Evolutionary conservation across 106 monocot species (phyloP), one percentile per base, ranked within the genome.

Genomic region (Agapanthus africanus): DNA sequence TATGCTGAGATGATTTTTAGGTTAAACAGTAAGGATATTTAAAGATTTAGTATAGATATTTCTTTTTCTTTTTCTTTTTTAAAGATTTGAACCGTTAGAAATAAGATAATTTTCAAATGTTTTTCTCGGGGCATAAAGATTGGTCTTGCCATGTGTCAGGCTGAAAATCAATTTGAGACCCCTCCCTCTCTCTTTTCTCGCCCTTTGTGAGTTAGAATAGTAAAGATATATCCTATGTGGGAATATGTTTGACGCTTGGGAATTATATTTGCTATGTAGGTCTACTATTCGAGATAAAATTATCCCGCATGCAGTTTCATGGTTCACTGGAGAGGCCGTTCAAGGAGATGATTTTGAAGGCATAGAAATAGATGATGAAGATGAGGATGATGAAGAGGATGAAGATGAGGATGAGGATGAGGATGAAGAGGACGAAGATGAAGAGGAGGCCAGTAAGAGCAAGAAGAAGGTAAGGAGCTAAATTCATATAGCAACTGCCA

Each of bases 301-400:
- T 8, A 95, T 91, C n/a, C 88, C 88, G 4, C 88, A 91, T 71
- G 95, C 91, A 52, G 84, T 95, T 13, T 95, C 91, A 32, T 95
- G 95, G 95, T 95, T 83, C 49, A 95, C 86, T 21, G 95, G 91
- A 27, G 95, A 95, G 67, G 88, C 91, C 40, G 84, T 69, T 19
- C 82, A 84, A 60, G 93, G 23, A 1, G 88, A 85, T 34, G 84
- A 79, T 4, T 72, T 70, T 60, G 82, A 72, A 59, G 81, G 71
- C 41, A 32, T 79, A 34, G 84, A 36, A 21, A 80, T 73, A 4
- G 80, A 79, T 37, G 82, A 77, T 8, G 80, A 83, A 0, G 83
- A 78, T 0, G 77, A 68, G 4, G 79, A 83, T 0, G 78, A 78
- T 0, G 83, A 72, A 1, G 75, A 80, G 0, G 85, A 81, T 0